Base-by-base conservation (phyloP, 106 monocot species). In the Allium fistulosum region DNA sequence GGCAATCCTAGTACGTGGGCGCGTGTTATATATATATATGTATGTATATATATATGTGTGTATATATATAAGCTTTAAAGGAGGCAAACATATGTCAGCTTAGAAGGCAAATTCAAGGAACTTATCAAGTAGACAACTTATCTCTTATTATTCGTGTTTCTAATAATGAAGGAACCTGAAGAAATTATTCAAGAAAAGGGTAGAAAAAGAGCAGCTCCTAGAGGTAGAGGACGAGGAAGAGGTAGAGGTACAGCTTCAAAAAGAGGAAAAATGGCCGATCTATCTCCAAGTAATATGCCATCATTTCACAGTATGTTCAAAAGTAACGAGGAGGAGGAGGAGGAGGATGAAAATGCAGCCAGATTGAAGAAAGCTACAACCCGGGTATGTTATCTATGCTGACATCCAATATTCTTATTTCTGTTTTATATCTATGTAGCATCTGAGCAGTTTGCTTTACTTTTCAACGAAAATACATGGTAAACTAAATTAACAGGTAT, bases 171-270 rank as follows among this genome's bases (percentile, higher is more conserved):
- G 92, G 96, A 88, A 71, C 83, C 86, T 68, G 96, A 97, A 79
- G 84, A 87, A 65, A 88, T 48, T 68, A 48, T 57, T 9, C 77
- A 49, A 74, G 72, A 45, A 14, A 86, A 73, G 76, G 81, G 85
- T 27, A 78, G 83, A 8, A 92, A 89, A 75, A 88, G 91, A 78
- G 74, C 76, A 51, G 80, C 80, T 72, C 80, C 80, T 12, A 73
- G 87, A 49, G 88, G 91, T 67, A 85, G 91, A 50, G 94, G 91
- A 15, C 80, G 78, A 72, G 84, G 92, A 26, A 53, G 76, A 48
- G 63, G 63, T 53, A 52, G 73, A 48, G 70, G 77, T 22, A 72
- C 88, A 8, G 22, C 22, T 22, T 16, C 85, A 46, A 97, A 97
- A 67, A 83, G 88, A 72, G 84, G 80, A 47, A 83, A 80, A 61